Evolutionary conservation across 306 rosid genomes (phyloP), one percentile per base, ranked within the genome.

Genomic region (Begonia masoniana): DNA sequence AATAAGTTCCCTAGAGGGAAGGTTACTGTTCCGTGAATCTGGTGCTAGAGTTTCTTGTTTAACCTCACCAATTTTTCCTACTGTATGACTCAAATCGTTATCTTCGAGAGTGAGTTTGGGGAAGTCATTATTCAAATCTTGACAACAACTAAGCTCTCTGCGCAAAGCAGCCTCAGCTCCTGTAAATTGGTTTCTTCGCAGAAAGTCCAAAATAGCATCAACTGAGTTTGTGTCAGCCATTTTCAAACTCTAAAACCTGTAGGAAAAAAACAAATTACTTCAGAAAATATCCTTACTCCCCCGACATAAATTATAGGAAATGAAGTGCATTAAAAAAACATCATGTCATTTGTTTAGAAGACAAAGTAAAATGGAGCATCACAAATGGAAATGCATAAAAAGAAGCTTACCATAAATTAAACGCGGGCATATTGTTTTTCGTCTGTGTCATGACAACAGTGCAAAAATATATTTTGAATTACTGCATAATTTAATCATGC

Each of bases 121-220:
- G 66, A 83, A 76, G 71, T 78, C 68, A 39, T 86, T 94, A 66
- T 75, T 83, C 54, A 73, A 68, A 63, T 86, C 96, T 46, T 82
- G 80, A 58, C 52, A 76, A 67, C 74, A 85, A 24, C 63, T 64
- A 41, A 91, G 81, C 75, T 91, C 99, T 62, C 86, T 72, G 17
- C 86, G 82, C 67, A 91, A 69, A 62, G 96, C 96, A 57, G 94
- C 94, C 82, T 91, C 99, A 5, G 99, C 96, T 68, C 85, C 71
- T 0, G 83, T 75, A 63, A 91, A 83, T 61, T 75, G 76, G 49
- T 91, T 91, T 69, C 69, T 82, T 71, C 66, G 79, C 71, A 91
- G 68, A 62, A 91, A 91, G 62, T 91, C 96, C 62, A 91, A 78
- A 75, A 91, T 77, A 71, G 75, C 76, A 35, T 84, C 94, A 57